A percentile compares a stretch with the other conserved stretches of the same genome.
Conservation (phyloP, 306 rosid species). For the Prunus salicina region DNA sequence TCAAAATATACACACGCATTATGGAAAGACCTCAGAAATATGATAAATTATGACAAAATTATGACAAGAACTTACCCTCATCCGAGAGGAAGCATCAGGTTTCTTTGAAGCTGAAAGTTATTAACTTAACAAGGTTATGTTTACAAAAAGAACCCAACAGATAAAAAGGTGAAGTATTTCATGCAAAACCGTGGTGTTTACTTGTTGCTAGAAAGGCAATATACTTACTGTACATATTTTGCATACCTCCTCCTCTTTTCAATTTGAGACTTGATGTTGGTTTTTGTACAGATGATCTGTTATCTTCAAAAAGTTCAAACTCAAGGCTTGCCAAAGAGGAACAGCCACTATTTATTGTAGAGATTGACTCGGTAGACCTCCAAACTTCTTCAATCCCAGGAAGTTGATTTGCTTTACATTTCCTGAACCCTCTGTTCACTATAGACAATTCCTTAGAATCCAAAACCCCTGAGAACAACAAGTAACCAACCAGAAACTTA, state of each 20-base stretch:
- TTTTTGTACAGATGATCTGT: slow-evolving; percentile 19
- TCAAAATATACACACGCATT: slow-evolving; percentile 3
- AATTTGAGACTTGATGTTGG: slow-evolving; percentile 24
- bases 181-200: background rate
- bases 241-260: slow-evolving; percentile 22
- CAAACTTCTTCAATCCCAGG: slow-evolving; percentile 30
- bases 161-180: background rate
- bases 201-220: background rate
- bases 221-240: slow-evolving; percentile 15
- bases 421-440: slow-evolving; percentile 47
- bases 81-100: slow-evolving; percentile 20
- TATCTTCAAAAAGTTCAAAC: slow-evolving; percentile 49
- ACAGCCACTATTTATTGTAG: slow-evolving; percentile 26
- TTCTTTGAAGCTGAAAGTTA: slow-evolving; percentile 40
- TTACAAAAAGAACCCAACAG: background rate
- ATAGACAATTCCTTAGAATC: slow-evolving; percentile 53
- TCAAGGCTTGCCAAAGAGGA: slow-evolving; percentile 53
- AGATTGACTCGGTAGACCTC: slow-evolving; percentile 43
- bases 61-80: slow-evolving; percentile 34
- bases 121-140: background rate
- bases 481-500: background rate
- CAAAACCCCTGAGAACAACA: slow-evolving; percentile 45
- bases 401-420: slow-evolving; percentile 23
- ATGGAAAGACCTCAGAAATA: background rate
- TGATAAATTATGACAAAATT: slow-evolving; percentile 1